Conservation (phyloP, 2,329 filamentous ascomycete genomes). For the Nigrospora oryzae region DNA sequence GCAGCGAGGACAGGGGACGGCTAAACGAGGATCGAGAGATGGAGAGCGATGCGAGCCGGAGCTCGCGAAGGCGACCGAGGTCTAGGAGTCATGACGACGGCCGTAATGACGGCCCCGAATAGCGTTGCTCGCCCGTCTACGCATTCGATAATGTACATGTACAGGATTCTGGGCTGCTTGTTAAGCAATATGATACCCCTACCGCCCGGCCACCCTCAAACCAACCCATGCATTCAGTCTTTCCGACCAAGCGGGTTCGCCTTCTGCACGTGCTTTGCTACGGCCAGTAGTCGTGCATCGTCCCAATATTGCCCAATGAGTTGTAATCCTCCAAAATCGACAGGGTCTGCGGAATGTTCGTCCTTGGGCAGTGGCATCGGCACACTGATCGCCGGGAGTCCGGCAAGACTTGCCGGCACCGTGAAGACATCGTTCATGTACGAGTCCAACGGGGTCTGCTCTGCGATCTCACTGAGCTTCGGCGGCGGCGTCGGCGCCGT, state of each 20-base stretch:
- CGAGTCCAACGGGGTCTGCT: conserved; percentile 54
- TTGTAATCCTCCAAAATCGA: conserved; percentile 55
- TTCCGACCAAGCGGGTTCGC: no score
- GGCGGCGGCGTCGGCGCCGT: conserved; percentile 76
- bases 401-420: conserved; percentile 87
- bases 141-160: neutral
- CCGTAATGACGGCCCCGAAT: neutral
- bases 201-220: no score
- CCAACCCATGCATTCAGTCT: no score
- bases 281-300: conserved; percentile 53
- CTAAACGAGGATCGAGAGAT: neutral
- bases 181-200: neutral
- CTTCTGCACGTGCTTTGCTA: conserved; percentile 32
- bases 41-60: neutral
- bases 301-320: conserved; percentile 77
- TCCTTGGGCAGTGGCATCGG: conserved; percentile 44
- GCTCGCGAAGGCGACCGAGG: neutral
- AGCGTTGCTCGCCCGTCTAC: neutral
- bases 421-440: conserved; percentile 96
- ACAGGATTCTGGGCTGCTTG: neutral
- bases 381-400: conserved; percentile 79
- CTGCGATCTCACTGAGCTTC: conserved; percentile 45
- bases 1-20: conserved; percentile 11
- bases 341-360: conserved; percentile 22
- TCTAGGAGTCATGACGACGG: neutral